Evolutionary conservation across 129 eudicot genomes (phyloP).

Genomic region (Lactuca saligna): DNA sequence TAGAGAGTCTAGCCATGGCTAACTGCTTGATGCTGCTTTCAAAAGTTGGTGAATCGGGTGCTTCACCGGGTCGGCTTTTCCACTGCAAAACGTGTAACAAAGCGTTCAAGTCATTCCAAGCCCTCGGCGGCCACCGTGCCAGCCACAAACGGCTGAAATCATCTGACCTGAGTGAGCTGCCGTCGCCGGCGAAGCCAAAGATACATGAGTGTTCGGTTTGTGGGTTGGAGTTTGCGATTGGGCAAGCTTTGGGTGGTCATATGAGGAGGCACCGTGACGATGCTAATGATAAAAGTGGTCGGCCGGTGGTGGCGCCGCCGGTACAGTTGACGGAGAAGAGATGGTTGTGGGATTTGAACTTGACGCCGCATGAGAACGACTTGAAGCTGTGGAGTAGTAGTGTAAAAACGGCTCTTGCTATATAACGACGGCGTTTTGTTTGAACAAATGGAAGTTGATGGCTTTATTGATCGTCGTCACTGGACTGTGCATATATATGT

Average conservation of each 20-base stretch:
- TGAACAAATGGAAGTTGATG: not conserved
- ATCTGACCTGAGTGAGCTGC: not conserved
- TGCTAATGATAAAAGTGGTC: conserved; percentile 5
- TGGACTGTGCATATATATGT: not conserved
- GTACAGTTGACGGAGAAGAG: conserved; percentile 13
- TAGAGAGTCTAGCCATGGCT: conserved; percentile 52
- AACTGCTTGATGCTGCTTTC: conserved; percentile 52
- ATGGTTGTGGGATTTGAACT: conserved; percentile 50
- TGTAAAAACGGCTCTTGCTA: conserved; percentile 30
- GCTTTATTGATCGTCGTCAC: not conserved
- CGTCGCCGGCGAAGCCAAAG: conserved; percentile 33
- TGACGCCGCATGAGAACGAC: conserved; percentile 46
- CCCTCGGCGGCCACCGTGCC: conserved; percentile 68
- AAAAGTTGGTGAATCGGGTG: conserved; percentile 19
- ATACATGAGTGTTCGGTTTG: conserved; percentile 49
- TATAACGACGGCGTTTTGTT: not conserved
- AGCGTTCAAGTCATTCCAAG: conserved; percentile 45
- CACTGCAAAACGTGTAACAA: conserved; percentile 46
- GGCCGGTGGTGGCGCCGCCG: conserved; percentile 5
- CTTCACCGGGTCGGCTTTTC: conserved; percentile 30
- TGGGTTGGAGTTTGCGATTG: conserved; percentile 45
- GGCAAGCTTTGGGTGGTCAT: conserved; percentile 75
- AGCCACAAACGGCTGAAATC: conserved; percentile 46
- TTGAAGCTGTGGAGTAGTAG: conserved; percentile 28
- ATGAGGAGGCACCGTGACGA: conserved; percentile 55